Percentiles rank a stretch among this genome's conserved stretches.
Evolutionary conservation across 2,329 filamentous ascomycete species (phyloP).

Genomic region (Colletotrichum musicola): DNA sequence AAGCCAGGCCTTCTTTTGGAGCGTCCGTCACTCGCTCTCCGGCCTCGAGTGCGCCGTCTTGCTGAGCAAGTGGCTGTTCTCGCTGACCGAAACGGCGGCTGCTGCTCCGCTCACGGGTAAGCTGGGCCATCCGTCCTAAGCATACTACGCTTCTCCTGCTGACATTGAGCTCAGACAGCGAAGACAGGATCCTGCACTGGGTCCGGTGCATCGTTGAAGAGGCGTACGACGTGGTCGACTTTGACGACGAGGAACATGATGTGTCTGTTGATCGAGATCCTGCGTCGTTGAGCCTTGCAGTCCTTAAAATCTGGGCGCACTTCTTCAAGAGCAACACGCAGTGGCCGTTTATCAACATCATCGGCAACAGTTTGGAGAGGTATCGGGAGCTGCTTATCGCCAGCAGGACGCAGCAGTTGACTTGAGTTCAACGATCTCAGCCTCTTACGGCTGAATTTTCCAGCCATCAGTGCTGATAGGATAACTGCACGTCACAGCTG

Average conservation of each 20-base stretch:
- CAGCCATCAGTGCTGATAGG: background rate
- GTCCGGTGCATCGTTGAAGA: constrained; percentile 60
- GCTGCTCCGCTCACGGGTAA: constrained; percentile 46
- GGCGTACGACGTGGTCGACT: constrained; percentile 54
- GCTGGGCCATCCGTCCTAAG: background rate
- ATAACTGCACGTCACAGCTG: no score
- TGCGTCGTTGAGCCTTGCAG: constrained; percentile 51
- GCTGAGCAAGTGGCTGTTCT: constrained; percentile 62
- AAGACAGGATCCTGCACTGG: constrained; percentile 61
- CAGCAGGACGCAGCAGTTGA: background rate
- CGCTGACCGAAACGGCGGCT: constrained; percentile 42
- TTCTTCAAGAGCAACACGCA: constrained; percentile 62
- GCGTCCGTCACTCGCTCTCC: constrained; percentile 67
- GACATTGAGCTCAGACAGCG: constrained; percentile 48
- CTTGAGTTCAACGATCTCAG: background rate
- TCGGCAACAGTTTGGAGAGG: constrained; percentile 55
- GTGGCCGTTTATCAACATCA: constrained; percentile 61
- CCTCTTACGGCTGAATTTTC: background rate
- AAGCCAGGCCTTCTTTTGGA: constrained; percentile 69
- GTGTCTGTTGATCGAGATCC: constrained; percentile 43
- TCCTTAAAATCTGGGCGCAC: constrained; percentile 59
- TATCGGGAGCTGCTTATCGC: constrained; percentile 47
- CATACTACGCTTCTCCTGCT: background rate
- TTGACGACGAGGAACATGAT: constrained; percentile 51
- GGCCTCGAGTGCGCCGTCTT: constrained; percentile 67